phyloP scores from a whole-genome alignment of 768 basidiomycete genomes.

The Pleurotus tuber-regium region DNA sequence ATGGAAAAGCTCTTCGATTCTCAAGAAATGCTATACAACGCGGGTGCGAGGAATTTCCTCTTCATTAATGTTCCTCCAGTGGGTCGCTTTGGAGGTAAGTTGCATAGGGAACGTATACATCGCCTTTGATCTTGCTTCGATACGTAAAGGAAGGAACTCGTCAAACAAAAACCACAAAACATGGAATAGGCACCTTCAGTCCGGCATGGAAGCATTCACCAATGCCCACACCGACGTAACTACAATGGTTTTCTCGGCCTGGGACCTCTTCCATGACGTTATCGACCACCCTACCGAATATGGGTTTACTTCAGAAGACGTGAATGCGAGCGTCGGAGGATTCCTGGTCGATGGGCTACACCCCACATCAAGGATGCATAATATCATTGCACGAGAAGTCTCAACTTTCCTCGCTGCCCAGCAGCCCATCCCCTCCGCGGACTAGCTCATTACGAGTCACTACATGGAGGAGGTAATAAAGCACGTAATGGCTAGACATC shows the following conservation, averaged over 20 bases:
- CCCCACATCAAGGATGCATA: slow-evolving; percentile 49
- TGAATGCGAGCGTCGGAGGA: slow-evolving; percentile 28
- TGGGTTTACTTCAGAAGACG: slow-evolving; percentile 35
- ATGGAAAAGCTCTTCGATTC: slow-evolving; percentile 37
- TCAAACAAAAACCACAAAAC: neutral
- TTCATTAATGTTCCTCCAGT: slow-evolving; percentile 62
- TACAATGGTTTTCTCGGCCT: slow-evolving; percentile 47
- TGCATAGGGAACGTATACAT: neutral
- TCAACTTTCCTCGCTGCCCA: slow-evolving; percentile 31
- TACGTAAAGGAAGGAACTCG: neutral
- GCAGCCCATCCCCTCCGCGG: too few relatives aligned
- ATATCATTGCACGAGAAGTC: slow-evolving; percentile 42
- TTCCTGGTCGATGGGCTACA: slow-evolving; percentile 56
- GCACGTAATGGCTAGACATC: too few relatives aligned
- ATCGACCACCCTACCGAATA: slow-evolving; percentile 42
- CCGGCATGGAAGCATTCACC: slow-evolving; percentile 31
- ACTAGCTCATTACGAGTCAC: too few relatives aligned
- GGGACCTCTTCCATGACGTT: slow-evolving; percentile 41
- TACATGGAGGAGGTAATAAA: too few relatives aligned
- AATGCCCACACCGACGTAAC: slow-evolving; percentile 41
- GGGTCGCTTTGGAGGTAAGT: slow-evolving; percentile 27
- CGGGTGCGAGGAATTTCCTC: slow-evolving; percentile 52
- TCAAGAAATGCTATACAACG: slow-evolving; percentile 47
- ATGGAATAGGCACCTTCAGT: slow-evolving; percentile 17
- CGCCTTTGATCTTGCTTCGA: neutral